Conservation (phyloP, 2,329 filamentous ascomycete species). For the Mycosphaerelloides madeirae region DNA sequence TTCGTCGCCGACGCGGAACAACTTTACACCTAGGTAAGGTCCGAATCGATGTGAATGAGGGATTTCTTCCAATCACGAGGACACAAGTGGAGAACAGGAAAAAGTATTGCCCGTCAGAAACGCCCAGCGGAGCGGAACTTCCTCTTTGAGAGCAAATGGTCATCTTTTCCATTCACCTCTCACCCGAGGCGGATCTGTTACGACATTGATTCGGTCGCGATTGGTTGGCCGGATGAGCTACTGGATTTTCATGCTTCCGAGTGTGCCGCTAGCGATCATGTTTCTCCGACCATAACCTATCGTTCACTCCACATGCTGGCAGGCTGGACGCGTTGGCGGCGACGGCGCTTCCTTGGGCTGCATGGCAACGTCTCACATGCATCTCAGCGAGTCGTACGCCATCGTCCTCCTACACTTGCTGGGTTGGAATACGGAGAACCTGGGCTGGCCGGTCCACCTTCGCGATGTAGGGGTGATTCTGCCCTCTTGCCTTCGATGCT, state of each 20-base stretch:
- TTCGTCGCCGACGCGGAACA: too few relatives aligned
- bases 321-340: constrained; percentile 5
- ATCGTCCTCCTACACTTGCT: neutral
- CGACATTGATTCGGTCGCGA: neutral
- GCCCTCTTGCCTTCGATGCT: constrained; percentile 6
- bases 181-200: neutral
- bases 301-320: constrained; percentile 12
- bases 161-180: constrained; percentile 2
- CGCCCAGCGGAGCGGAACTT: too few relatives aligned
- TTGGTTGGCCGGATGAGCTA: neutral
- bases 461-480: constrained; percentile 1
- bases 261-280: constrained; percentile 5
- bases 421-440: neutral
- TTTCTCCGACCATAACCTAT: constrained; percentile 20
- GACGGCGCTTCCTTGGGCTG: constrained; percentile 4
- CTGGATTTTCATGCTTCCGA: constrained; percentile 8
- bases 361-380: constrained; percentile 4
- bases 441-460: constrained; percentile 1
- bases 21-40: too few relatives aligned
- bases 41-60: too few relatives aligned
- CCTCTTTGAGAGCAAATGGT: neutral
- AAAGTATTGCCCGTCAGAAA: neutral
- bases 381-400: neutral
- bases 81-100: neutral
- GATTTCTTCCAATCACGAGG: too few relatives aligned